phyloP scores from a whole-genome alignment of 495 filamentous ascomycete species.

The Tuber melanosporum region DNA sequence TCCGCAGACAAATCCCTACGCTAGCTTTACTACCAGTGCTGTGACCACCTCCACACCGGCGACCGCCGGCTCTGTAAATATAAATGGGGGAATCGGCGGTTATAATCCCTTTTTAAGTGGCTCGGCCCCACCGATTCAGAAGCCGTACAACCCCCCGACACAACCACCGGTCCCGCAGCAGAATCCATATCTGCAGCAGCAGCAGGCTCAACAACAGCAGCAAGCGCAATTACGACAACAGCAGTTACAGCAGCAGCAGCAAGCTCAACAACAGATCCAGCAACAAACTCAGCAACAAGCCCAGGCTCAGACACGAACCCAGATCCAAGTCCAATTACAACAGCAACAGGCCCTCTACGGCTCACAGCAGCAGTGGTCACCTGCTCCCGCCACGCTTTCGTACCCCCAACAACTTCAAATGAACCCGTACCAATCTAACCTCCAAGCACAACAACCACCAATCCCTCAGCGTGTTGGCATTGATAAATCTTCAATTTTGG shows the following conservation, averaged over 20 bases:
- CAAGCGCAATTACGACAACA: slow-evolving; percentile 31
- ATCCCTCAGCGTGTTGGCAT: slow-evolving; percentile 48
- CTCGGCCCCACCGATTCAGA: slow-evolving; percentile 38
- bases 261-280: slow-evolving; percentile 27
- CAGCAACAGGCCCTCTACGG: slow-evolving; percentile 42
- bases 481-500: slow-evolving; percentile 81
- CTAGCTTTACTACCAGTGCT: slow-evolving; percentile 5
- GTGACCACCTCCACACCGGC: slow-evolving; percentile 2
- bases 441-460: slow-evolving; percentile 44
- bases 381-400: slow-evolving; percentile 7
- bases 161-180: slow-evolving; percentile 39
- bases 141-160: slow-evolving; percentile 54
- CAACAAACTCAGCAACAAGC: slow-evolving; percentile 22
- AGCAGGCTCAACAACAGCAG: slow-evolving; percentile 42
- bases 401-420: slow-evolving; percentile 19
- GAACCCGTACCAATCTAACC: slow-evolving; percentile 40
- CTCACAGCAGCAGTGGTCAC: slow-evolving; percentile 32
- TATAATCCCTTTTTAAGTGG: slow-evolving; percentile 32
- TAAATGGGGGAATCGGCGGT: slow-evolving; percentile 9
- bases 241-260: slow-evolving; percentile 24
- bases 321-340: slow-evolving; percentile 11
- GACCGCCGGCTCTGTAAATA: slow-evolving; percentile 39
- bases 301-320: slow-evolving; percentile 19
- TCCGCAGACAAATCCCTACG: slow-evolving; percentile 27
- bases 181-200: slow-evolving; percentile 39